Conservation (phyloP, 2,329 filamentous ascomycete species). For the Capronia americana region DNA sequence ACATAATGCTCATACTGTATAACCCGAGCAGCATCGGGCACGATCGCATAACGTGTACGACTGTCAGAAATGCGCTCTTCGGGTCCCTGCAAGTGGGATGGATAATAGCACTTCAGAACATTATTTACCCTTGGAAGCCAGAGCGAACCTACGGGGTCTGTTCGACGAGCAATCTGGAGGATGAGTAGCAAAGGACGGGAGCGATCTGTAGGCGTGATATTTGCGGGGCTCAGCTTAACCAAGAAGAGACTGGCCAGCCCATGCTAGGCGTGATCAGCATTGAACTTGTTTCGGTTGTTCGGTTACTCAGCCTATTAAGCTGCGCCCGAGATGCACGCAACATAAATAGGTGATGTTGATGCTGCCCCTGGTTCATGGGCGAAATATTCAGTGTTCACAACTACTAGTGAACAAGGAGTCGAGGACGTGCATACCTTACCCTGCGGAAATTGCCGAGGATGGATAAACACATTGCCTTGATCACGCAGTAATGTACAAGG, state of each 20-base stretch:
- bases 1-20: neutral
- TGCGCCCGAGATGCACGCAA: slow-evolving; percentile 1
- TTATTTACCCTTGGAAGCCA: neutral
- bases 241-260: slow-evolving; percentile 10
- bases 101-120: neutral
- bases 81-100: slow-evolving; percentile 17
- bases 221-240: slow-evolving; percentile 24
- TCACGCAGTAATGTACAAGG: neutral
- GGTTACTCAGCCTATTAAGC: slow-evolving; percentile 16
- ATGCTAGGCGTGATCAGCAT: slow-evolving; percentile 25
- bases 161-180: slow-evolving; percentile 23
- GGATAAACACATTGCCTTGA: neutral
- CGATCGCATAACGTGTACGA: slow-evolving; percentile 4
- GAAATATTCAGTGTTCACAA: neutral
- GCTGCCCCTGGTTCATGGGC: neutral
- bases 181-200: slow-evolving; percentile 30
- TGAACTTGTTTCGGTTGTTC: slow-evolving; percentile 27
- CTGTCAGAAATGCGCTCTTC: slow-evolving; percentile 15
- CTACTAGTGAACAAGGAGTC: neutral
- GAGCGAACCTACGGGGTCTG: slow-evolving; percentile 1
- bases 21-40: slow-evolving; percentile 3
- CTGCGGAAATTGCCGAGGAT: neutral
- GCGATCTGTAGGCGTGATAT: slow-evolving; percentile 27
- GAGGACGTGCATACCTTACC: neutral
- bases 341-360: neutral